A percentile compares a stretch with the other conserved stretches of the same genome.
Conservation (phyloP, 2,329 filamentous ascomycete species). For the Aspergillus sp. region DNA sequence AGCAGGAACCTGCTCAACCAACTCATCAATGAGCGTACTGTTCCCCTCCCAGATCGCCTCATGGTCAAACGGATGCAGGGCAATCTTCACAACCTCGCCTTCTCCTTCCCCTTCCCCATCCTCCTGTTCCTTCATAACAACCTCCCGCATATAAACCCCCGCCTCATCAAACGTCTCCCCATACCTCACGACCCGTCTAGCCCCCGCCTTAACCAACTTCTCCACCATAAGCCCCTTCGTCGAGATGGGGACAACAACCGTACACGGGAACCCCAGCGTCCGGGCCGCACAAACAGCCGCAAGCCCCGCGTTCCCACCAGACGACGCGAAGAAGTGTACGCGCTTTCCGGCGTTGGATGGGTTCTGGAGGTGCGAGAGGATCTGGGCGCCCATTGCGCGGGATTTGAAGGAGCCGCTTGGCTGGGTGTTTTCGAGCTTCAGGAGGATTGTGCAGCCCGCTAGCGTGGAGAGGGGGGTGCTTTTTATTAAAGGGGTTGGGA, state of each 20-base stretch:
- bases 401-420: conserved; percentile 88
- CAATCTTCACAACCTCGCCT: conserved; percentile 44
- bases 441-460: conserved; percentile 78
- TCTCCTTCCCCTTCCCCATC: conserved; percentile 26
- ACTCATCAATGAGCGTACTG: conserved; percentile 50
- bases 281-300: conserved; percentile 76
- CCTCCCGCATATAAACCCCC: conserved; percentile 66
- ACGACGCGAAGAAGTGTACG: conserved; percentile 77
- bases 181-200: conserved; percentile 66
- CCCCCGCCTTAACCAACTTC: conserved; percentile 71
- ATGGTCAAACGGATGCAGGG: conserved; percentile 51
- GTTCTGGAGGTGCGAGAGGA: conserved; percentile 57
- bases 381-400: conserved; percentile 72
- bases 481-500: conserved; percentile 71
- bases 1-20: conserved; percentile 46
- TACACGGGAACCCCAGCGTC: conserved; percentile 67
- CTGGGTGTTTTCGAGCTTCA: conserved; percentile 85
- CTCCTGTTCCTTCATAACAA: conserved; percentile 44
- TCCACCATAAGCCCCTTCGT: conserved; percentile 72
- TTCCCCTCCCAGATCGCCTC: conserved; percentile 53
- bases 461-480: conserved; percentile 68
- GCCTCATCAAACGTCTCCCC: conserved; percentile 73
- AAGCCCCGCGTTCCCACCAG: conserved; percentile 82
- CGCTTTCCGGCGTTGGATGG: conserved; percentile 48
- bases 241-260: conserved; percentile 72